Evolutionary conservation across 345 rosid species (phyloP).

Genomic region (Luvunga scandens): DNA sequence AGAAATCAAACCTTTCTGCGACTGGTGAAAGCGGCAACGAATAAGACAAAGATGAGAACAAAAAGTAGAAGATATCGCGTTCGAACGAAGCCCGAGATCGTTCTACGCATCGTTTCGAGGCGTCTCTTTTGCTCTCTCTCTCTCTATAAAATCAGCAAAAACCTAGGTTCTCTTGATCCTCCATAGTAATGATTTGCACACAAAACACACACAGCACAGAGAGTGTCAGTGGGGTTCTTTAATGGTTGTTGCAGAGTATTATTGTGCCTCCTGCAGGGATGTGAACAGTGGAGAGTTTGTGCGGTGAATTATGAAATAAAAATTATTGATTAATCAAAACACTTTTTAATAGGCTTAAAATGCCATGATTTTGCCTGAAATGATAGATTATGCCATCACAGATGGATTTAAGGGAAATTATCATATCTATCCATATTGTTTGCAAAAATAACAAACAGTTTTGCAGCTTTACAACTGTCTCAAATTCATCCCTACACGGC

Average conservation of each 20-base stretch:
- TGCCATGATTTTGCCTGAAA: not conserved
- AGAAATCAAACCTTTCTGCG: constrained; percentile 40
- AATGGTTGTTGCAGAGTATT: not conserved
- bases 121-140: not conserved
- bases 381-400: not conserved
- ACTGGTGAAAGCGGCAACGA: constrained; percentile 49
- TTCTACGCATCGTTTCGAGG: constrained; percentile 50
- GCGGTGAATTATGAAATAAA: not conserved
- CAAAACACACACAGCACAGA: not conserved
- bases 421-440: not conserved
- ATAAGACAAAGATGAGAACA: constrained; percentile 38
- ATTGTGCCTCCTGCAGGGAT: not conserved
- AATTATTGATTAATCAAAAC: not conserved
- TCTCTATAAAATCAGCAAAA: not conserved
- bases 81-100: constrained; percentile 53
- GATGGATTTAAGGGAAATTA: not conserved
- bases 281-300: not conserved
- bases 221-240: not conserved
- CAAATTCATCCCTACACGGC: not conserved
- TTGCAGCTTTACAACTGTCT: not conserved
- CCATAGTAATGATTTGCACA: not conserved
- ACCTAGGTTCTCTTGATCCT: not conserved
- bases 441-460: not conserved
- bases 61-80: constrained; percentile 61
- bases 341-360: not conserved